phyloP scores from a whole-genome alignment of 805 yeast species.

The Saccharomycopsis babjevae region DNA sequence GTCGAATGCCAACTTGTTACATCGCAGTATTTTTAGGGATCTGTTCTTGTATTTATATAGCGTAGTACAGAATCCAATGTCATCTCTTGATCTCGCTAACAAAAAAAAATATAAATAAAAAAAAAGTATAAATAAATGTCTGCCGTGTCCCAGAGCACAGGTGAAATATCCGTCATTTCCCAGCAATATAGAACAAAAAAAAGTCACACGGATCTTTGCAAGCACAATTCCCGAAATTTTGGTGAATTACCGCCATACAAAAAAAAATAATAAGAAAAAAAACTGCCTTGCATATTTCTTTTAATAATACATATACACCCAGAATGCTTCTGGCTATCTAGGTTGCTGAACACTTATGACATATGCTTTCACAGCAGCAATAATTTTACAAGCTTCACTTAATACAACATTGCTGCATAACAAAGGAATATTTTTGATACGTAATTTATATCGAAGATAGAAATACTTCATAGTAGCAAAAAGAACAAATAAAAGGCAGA shows the following conservation, averaged over 20 bases:
- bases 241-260: neutral
- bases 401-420: no score
- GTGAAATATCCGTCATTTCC: conserved; percentile 1
- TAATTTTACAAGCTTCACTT: no score
- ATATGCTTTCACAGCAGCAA: no score
- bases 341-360: no score
- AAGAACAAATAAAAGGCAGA: no score
- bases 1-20: no score
- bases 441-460: no score
- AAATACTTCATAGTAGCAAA: no score
- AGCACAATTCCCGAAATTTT: neutral
- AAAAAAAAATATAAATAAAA: neutral
- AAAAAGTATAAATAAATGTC: neutral
- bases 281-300: neutral
- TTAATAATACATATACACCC: no score
- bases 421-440: no score
- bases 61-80: neutral
- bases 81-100: neutral
- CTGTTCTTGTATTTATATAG: neutral
- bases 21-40: neutral
- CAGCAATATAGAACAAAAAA: neutral
- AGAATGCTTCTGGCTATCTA: no score
- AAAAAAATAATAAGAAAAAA: neutral
- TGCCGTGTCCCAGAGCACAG: neutral
- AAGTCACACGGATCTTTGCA: neutral